phyloP scores from a whole-genome alignment of 805 yeast genomes.

The Ogataea methanolica region DNA sequence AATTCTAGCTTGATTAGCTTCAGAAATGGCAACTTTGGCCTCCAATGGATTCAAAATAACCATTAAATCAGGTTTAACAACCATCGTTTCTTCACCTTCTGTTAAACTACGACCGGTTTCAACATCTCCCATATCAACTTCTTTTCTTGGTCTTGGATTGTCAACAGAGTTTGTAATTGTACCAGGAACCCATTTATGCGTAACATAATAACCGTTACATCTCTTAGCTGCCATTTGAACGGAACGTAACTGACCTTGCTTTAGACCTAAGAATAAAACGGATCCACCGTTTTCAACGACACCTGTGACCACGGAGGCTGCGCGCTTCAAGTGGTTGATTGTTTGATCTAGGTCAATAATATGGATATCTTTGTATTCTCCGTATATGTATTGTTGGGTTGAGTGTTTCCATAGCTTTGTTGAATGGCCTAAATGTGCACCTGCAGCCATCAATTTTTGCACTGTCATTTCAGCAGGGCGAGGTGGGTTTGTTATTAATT shows the following conservation, averaged over 20 bases:
- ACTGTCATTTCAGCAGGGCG: conserved; percentile 55
- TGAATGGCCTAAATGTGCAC: conserved; percentile 94
- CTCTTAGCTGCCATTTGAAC: conserved; percentile 77
- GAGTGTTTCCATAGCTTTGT: conserved; percentile 70
- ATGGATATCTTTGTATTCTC: conserved; percentile 86
- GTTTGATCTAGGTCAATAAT: conserved; percentile 89
- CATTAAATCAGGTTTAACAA: conserved; percentile 84
- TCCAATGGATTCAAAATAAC: conserved; percentile 85
- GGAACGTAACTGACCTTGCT: conserved; percentile 68
- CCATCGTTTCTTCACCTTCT: conserved; percentile 42
- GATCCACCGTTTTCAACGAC: conserved; percentile 82
- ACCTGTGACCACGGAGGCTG: conserved; percentile 79
- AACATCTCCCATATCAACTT: conserved; percentile 69
- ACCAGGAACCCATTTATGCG: conserved; percentile 91
- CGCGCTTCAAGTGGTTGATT: conserved; percentile 65
- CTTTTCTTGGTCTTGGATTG: conserved; percentile 56
- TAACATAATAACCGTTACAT: conserved; percentile 74
- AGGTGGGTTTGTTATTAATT: conserved; percentile 58
- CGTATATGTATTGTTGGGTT: conserved; percentile 83
- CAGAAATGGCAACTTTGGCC: conserved; percentile 72
- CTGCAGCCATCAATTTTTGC: conserved; percentile 77
- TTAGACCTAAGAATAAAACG: conserved; percentile 74
- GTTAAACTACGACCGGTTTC: conserved; percentile 58
- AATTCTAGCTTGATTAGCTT: conserved; percentile 74
- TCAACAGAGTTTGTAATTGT: conserved; percentile 79